Evolutionary conservation across 1,284 basidiomycete species (phyloP).

Genomic region (Phylloporus sp.): DNA sequence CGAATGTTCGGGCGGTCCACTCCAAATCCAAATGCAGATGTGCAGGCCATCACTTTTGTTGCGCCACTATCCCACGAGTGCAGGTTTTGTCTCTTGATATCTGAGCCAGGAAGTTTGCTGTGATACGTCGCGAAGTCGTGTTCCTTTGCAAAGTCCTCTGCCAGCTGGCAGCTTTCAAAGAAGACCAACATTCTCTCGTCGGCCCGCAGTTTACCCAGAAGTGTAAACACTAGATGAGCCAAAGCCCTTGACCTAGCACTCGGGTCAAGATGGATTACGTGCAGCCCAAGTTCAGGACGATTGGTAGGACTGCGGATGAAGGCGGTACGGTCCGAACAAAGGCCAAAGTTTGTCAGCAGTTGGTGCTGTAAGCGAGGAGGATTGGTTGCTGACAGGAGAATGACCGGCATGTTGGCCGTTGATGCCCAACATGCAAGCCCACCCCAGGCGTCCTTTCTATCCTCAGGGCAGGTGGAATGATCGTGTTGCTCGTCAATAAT

Average conservation of each 20-base stretch:
- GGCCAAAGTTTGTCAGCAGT: not conserved
- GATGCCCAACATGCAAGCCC: not conserved
- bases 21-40: not conserved
- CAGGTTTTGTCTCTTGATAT: not conserved
- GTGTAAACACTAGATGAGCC: not conserved
- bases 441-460: not conserved
- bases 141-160: not conserved
- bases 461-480: not conserved
- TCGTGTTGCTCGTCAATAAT: conserved; percentile 2
- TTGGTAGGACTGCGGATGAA: not conserved
- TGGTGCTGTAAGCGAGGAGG: not conserved
- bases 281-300: not conserved
- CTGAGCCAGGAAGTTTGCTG: not conserved
- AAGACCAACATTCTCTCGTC: not conserved
- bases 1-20: not conserved
- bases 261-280: not conserved
- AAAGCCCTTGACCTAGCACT: not conserved
- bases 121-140: not conserved
- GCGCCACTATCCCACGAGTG: not conserved
- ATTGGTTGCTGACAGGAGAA: not conserved
- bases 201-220: not conserved
- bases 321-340: not conserved
- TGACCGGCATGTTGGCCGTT: not conserved
- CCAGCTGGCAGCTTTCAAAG: not conserved
- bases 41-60: not conserved